Evolutionary conservation across 2,329 filamentous ascomycete genomes (phyloP).

Genomic region (Arthrinium phaeospermum): DNA sequence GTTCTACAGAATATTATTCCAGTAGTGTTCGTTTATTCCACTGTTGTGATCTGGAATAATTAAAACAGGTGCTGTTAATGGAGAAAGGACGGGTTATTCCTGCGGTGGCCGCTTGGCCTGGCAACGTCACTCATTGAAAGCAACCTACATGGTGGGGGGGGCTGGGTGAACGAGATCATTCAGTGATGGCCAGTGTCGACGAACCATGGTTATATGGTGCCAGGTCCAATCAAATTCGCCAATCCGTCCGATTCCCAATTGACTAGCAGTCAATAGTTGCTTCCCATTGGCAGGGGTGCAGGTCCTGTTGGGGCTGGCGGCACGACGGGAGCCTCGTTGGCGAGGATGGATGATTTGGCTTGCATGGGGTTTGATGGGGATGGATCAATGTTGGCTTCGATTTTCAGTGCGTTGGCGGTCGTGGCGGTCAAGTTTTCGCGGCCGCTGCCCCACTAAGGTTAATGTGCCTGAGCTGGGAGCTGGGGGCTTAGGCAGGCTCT

Average conservation of each 20-base stretch:
- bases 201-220: background rate
- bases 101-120: no score
- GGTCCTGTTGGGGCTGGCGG: background rate
- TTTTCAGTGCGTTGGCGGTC: background rate
- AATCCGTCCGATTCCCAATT: background rate
- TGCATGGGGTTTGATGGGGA: background rate
- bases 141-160: background rate
- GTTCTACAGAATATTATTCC: no score
- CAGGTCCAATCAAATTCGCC: background rate
- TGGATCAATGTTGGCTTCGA: background rate
- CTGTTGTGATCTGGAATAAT: no score
- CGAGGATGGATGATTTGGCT: background rate
- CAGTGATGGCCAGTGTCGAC: background rate
- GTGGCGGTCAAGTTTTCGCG: background rate
- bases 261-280: background rate
- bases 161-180: background rate
- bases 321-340: background rate
- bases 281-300: background rate
- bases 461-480: background rate
- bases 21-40: no score
- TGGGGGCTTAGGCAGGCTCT: background rate
- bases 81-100: no score
- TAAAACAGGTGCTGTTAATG: no score
- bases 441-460: background rate
- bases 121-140: background rate